These are phyloP conservation scores for Claviceps digitariae DNA, from an alignment of 2,329 filamentous ascomycete genomes.

Conservation along the genomic window DNA sequence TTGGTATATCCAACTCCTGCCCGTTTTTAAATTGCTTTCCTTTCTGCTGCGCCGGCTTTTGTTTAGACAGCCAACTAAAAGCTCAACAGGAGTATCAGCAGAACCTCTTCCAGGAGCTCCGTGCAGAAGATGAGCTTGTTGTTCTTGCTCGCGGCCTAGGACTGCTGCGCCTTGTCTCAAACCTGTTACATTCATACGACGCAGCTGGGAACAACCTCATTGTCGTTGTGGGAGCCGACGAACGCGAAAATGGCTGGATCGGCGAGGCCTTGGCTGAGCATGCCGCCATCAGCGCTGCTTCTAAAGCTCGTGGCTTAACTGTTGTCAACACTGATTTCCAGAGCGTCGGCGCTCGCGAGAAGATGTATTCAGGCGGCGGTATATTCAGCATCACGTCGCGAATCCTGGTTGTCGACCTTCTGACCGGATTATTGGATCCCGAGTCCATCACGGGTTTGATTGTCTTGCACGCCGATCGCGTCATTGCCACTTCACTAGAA, in stretches of 20 bases:
- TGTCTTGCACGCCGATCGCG: constrained; percentile 76
- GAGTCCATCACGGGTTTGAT: constrained; percentile 78
- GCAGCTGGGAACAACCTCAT: constrained; percentile 89
- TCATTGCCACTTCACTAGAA: constrained; percentile 76
- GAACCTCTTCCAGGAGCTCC: constrained; percentile 81
- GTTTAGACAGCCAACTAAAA: not conserved
- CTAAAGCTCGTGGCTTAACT: constrained; percentile 71
- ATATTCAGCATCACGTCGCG: constrained; percentile 94
- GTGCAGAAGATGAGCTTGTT: constrained; percentile 84
- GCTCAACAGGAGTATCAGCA: constrained; percentile 68
- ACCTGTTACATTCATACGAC: constrained; percentile 92
- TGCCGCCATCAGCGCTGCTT: constrained; percentile 73
- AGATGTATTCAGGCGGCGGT: constrained; percentile 79
- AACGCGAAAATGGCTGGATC: constrained; percentile 92
- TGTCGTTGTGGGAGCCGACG: constrained; percentile 75
- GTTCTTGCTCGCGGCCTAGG: constrained; percentile 85
- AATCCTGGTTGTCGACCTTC: constrained; percentile 84
- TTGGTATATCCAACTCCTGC: constrained; percentile 14
- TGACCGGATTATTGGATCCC: constrained; percentile 71
- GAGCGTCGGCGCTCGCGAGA: constrained; percentile 74
- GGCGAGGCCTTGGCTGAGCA: constrained; percentile 93
- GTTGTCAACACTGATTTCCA: constrained; percentile 92
- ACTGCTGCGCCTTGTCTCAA: constrained; percentile 84
- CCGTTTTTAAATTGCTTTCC: too few species aligned
- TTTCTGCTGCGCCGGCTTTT: not conserved